Percentiles rank a stretch among this genome's conserved stretches.
These are phyloP conservation scores for Pichia sp. DNA, from an alignment of 1,139 yeast species.

Conservation along the genomic window DNA sequence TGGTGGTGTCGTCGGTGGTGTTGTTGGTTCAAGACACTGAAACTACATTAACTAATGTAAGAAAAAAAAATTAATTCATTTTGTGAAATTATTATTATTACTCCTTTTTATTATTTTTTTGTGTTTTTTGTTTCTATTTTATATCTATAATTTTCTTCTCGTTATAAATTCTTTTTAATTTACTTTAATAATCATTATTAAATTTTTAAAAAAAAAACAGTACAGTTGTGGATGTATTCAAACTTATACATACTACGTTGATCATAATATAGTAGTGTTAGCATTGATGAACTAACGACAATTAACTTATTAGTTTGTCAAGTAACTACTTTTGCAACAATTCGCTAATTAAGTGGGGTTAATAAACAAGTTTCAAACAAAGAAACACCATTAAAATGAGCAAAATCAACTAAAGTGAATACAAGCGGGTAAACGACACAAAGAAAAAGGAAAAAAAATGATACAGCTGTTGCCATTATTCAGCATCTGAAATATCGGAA, in stretches of 20 bases:
- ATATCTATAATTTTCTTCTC: neutral
- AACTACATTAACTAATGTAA: neutral
- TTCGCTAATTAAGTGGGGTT: no score
- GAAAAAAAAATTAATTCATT: neutral
- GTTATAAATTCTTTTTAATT: neutral
- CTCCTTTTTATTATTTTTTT: neutral
- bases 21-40: slow-evolving; percentile 29
- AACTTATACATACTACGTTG: no score
- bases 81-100: neutral
- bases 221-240: no score
- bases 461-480: neutral
- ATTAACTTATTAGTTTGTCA: no score
- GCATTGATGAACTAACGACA: no score
- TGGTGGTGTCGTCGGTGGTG: slow-evolving; percentile 53
- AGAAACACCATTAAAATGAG: neutral
- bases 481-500: slow-evolving; percentile 1
- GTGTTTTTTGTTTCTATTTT: neutral
- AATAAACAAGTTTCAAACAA: neutral
- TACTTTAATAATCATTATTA: neutral
- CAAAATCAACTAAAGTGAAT: neutral
- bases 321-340: no score
- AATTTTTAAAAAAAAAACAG: neutral
- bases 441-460: neutral
- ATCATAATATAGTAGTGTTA: no score
- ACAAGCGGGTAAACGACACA: neutral